Conservation (phyloP, 441 rosid genomes). For the Erodium texanum region DNA sequence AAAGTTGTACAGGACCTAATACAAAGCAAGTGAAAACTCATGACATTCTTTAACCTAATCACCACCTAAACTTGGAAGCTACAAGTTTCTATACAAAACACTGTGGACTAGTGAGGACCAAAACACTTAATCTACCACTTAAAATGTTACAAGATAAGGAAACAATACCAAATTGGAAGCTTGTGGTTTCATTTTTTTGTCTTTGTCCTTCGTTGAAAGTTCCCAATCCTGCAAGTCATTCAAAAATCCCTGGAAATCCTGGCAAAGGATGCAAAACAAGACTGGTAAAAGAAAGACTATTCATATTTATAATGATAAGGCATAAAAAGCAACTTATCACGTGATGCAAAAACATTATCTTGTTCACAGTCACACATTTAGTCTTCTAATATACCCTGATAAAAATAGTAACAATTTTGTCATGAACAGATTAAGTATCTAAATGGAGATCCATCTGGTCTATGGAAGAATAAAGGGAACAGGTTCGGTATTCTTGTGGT, state of each 20-base stretch:
- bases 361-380: background rate
- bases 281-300: slow-evolving; percentile 11
- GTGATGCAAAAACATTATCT: background rate
- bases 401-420: background rate
- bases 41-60: background rate
- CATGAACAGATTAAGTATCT: background rate
- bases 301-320: background rate
- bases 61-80: background rate
- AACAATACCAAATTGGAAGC: slow-evolving; percentile 26
- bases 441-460: background rate
- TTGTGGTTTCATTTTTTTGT: slow-evolving; percentile 49
- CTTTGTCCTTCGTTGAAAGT: slow-evolving; percentile 44
- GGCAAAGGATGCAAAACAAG: slow-evolving; percentile 18
- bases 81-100: background rate
- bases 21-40: background rate
- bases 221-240: slow-evolving; percentile 99
- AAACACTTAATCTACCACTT: background rate
- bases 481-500: background rate
- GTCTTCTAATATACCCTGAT: slow-evolving; percentile 1
- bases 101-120: background rate
- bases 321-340: background rate
- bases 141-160: background rate
- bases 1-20: background rate
- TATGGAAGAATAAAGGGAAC: background rate
- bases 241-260: slow-evolving; percentile 86